Conservation (phyloP, 192 early-diverging fungal genomes). For the Entophlyctis helioformis region DNA sequence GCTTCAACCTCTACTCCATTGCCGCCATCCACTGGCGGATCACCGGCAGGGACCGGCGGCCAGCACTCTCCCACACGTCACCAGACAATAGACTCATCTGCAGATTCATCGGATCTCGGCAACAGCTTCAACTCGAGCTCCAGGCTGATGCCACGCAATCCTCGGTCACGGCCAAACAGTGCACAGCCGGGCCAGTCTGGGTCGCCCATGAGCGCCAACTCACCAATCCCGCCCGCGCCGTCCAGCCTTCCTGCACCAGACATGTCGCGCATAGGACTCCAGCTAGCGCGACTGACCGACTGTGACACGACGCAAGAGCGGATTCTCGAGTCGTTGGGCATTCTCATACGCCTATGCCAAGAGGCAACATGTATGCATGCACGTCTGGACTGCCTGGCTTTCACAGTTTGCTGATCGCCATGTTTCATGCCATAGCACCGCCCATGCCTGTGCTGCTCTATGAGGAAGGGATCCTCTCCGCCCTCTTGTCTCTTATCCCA, state of each 20-base stretch:
- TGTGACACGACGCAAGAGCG: slow-evolving; percentile 14
- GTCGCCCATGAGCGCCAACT: too few relatives aligned
- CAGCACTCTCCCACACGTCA: background rate
- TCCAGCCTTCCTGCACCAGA: too few relatives aligned
- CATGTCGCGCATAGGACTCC: slow-evolving; percentile 11
- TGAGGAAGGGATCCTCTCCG: too few relatives aligned
- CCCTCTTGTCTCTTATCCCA: too few relatives aligned
- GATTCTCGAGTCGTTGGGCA: slow-evolving; percentile 10
- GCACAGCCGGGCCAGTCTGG: background rate
- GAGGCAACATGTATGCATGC: slow-evolving; percentile 4
- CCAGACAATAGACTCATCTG: background rate
- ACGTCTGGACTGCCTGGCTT: background rate
- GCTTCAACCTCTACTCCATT: background rate
- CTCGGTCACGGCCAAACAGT: background rate
- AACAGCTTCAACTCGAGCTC: too few relatives aligned
- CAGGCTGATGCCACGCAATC: too few relatives aligned
- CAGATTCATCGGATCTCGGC: too few relatives aligned
- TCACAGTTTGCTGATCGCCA: too few relatives aligned
- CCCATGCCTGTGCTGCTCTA: too few relatives aligned
- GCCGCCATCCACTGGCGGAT: slow-evolving; percentile 7
- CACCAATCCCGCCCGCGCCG: too few relatives aligned
- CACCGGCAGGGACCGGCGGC: too few relatives aligned
- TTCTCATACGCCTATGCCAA: slow-evolving; percentile 12
- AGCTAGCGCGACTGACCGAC: slow-evolving; percentile 24
- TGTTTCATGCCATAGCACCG: too few relatives aligned